These are phyloP conservation scores for Pythium guiyangense DNA, from an alignment of 352 stramenopile species.

Conservation along the genomic window DNA sequence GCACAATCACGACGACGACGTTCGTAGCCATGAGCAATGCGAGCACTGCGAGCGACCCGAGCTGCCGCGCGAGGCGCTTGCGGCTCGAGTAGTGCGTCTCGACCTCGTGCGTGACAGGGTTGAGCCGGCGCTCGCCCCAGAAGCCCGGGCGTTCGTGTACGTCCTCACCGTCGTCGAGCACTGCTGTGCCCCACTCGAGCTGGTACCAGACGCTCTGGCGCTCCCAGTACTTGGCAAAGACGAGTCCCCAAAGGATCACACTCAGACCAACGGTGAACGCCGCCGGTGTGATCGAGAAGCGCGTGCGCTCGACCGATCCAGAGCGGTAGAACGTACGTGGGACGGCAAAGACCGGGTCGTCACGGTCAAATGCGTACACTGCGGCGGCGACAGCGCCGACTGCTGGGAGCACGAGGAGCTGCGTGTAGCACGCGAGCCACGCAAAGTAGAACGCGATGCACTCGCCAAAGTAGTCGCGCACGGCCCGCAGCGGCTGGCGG, in stretches of 20 bases:
- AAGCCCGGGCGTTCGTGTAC: slow-evolving; percentile 23
- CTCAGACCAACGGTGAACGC: slow-evolving; percentile 19
- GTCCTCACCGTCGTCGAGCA: slow-evolving; percentile 4
- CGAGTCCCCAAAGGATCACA: slow-evolving; percentile 37
- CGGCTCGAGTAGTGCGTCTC: slow-evolving; percentile 17
- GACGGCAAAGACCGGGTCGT: slow-evolving; percentile 11
- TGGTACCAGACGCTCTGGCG: slow-evolving; percentile 51
- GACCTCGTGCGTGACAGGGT: slow-evolving; percentile 28
- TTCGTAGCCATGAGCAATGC: slow-evolving; percentile 16
- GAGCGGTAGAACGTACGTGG: slow-evolving; percentile 27
- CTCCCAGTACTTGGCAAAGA: slow-evolving; percentile 59
- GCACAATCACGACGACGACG: slow-evolving; percentile 18
- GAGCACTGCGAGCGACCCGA: slow-evolving; percentile 16
- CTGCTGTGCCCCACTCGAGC: slow-evolving; percentile 50
- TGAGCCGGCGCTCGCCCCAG: slow-evolving; percentile 15
- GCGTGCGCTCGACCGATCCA: background rate
- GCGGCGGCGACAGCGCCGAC: slow-evolving; percentile 21
- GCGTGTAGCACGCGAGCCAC: slow-evolving; percentile 79
- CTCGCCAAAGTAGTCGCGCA: slow-evolving; percentile 88
- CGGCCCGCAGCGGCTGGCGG: slow-evolving; percentile 64
- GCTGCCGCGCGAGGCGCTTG: slow-evolving; percentile 11
- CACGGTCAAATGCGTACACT: background rate
- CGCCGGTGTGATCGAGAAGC: slow-evolving; percentile 2
- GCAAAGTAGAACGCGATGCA: slow-evolving; percentile 89
- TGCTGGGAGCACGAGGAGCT: slow-evolving; percentile 54